Base-by-base conservation (phyloP, 2,329 filamentous ascomycete species). In the Furcasterigmium sp. region DNA sequence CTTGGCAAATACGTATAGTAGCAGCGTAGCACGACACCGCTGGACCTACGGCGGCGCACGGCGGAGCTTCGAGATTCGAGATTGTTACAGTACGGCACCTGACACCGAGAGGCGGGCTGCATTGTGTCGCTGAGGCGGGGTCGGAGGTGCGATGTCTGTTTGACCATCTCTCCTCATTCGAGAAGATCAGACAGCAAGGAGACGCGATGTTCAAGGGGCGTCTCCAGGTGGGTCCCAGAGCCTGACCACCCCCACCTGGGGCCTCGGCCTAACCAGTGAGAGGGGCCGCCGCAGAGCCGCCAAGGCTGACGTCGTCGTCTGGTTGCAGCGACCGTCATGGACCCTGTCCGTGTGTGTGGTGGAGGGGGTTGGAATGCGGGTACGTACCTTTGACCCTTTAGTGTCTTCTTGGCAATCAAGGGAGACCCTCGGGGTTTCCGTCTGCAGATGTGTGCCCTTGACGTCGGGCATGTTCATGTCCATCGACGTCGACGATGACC, bases 281-380 rank as follows among this genome's bases (percentile, higher is more conserved):
- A 40, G 28, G 38, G 23, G 19, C 38, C 18, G 26, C 26, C 28
- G 43, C 43, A 46, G 47, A 48, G 47, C 47, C 43, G 46, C 47
- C 47, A 49, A 49, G 47, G 46, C 43, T 49, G 47, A 46, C 41
- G 45, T 40, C 38, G 38, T 40, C 11, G 38, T 40, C 29, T 40
- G 38, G 38, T 40, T 39, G 28, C 38, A 32, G 38, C 26, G 38
- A 32, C 38, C 26, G 38, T 40, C 38, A 6, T 32, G 38, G n/a
- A 32, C 38, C 38, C 26, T 40, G 38, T 35, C 32, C 55, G 5
- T 35, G n/a, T 10, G 32, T 35, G 14, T 35, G 32, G 15, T 35
- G 32, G 32, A 9, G 15, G 14, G 15, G 32, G 32, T 32, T 15
- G n/a, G 32, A 35, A 17, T 17, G 17, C 5, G 18, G 32, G 32